phyloP scores from a whole-genome alignment of 2,329 filamentous ascomycete genomes.

The Penicillium sp. region DNA sequence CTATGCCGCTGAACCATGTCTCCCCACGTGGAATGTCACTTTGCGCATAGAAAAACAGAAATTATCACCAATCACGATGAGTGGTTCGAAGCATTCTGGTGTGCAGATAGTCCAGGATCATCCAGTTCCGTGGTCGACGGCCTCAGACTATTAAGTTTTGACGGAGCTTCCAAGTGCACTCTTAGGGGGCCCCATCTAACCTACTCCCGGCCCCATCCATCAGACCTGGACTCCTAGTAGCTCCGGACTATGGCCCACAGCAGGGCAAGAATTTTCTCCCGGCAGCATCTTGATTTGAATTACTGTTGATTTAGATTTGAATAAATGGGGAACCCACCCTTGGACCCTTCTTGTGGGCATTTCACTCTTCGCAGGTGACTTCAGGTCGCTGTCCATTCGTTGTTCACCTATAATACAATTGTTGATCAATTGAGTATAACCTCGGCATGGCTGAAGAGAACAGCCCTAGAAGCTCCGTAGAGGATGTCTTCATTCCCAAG shows the following conservation, averaged over 20 bases:
- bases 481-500: slow-evolving; percentile 21
- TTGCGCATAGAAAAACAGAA: not conserved
- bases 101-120: not conserved
- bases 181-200: not conserved
- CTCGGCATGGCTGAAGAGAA: not conserved
- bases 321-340: not conserved
- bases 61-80: not conserved
- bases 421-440: not conserved
- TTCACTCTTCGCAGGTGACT: not conserved
- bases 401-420: not conserved
- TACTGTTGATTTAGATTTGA: not conserved
- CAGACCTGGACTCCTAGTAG: not conserved
- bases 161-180: not conserved
- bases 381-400: not conserved
- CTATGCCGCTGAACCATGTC: not conserved
- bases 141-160: not conserved
- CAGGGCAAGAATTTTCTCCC: not conserved
- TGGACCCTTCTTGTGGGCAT: not conserved
- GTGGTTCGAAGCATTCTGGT: not conserved
- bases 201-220: slow-evolving; percentile 1
- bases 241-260: not conserved
- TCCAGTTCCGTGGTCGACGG: not conserved
- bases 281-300: not conserved
- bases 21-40: not conserved
- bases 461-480: slow-evolving; percentile 14